Evolutionary conservation across 371 early-diverging fungal genomes (phyloP).

Genomic region (Mucor irregularis): DNA sequence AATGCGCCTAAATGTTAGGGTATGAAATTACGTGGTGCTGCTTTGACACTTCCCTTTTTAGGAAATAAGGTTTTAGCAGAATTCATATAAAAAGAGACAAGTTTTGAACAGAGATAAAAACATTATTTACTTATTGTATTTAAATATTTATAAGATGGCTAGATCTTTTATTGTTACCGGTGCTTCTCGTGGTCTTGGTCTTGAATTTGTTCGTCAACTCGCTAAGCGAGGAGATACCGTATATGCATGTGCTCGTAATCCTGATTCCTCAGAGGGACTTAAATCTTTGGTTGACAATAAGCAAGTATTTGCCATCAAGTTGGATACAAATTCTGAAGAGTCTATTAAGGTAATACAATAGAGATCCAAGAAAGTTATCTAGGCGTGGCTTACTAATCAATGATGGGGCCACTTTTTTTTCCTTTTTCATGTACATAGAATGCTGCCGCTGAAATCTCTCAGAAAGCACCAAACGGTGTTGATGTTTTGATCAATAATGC

Average conservation of each 20-base stretch:
- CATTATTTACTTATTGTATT: too few species aligned
- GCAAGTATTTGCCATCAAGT: conserved; percentile 21
- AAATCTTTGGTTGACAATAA: conserved; percentile 27
- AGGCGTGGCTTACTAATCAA: too few species aligned
- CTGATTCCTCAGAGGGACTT: conserved; percentile 21
- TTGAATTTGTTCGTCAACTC: conserved; percentile 43
- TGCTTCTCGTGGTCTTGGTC: conserved; percentile 42
- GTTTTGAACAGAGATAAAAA: too few species aligned
- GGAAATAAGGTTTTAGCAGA: too few species aligned
- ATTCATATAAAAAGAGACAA: too few species aligned
- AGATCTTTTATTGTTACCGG: conserved; percentile 26
- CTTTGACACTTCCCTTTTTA: too few species aligned
- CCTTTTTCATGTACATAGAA: conserved; percentile 9
- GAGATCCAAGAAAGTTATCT: too few species aligned
- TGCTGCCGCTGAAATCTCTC: conserved; percentile 21
- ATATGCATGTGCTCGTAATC: conserved; percentile 40
- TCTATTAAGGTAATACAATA: conserved; percentile 44
- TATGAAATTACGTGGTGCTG: too few species aligned
- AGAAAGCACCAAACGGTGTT: conserved; percentile 24
- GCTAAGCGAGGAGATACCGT: conserved; percentile 27
- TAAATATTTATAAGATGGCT: too few species aligned
- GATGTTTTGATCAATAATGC: conserved; percentile 39
- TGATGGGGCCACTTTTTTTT: too few species aligned
- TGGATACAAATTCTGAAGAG: conserved; percentile 24
- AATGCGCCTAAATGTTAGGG: too few species aligned